Evolutionary conservation across 2,329 filamentous ascomycete species (phyloP).

Genomic region (Metarhizium rileyi): DNA sequence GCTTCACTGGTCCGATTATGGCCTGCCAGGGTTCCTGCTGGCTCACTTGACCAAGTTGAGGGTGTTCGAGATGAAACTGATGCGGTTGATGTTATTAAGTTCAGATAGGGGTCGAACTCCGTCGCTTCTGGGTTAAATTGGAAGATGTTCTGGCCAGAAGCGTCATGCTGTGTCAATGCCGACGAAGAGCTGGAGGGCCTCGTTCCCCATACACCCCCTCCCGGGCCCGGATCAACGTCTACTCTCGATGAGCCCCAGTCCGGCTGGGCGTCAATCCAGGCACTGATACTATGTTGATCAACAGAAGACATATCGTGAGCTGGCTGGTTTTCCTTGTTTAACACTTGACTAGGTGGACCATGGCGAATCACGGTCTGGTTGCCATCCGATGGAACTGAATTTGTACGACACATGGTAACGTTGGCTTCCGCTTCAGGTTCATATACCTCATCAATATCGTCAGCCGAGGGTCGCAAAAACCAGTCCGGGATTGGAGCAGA

Average conservation of each 20-base stretch:
- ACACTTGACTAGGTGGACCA: neutral
- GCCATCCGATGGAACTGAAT: constrained; percentile 2
- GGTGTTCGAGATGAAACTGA: neutral
- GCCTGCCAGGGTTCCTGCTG: neutral
- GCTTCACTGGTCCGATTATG: neutral
- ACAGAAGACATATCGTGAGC: neutral
- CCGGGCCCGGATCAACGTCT: constrained; percentile 6
- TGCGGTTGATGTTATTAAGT: neutral
- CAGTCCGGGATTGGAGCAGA: constrained; percentile 16
- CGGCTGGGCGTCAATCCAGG: constrained; percentile 8
- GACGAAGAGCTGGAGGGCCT: neutral
- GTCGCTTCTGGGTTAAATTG: constrained; percentile 7
- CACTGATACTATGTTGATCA: neutral
- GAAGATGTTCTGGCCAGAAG: neutral
- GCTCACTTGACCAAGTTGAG: neutral
- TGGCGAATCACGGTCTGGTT: constrained; percentile 3
- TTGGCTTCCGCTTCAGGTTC: neutral
- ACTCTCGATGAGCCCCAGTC: neutral
- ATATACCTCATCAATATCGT: neutral
- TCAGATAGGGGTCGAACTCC: constrained; percentile 2
- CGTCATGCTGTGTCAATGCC: neutral
- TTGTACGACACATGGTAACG: neutral
- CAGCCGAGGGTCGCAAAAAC: constrained; percentile 12
- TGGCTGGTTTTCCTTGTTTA: neutral
- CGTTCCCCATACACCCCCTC: neutral